phyloP scores from a whole-genome alignment of 352 stramenopile species.

The Aphanomyces stellatus region DNA sequence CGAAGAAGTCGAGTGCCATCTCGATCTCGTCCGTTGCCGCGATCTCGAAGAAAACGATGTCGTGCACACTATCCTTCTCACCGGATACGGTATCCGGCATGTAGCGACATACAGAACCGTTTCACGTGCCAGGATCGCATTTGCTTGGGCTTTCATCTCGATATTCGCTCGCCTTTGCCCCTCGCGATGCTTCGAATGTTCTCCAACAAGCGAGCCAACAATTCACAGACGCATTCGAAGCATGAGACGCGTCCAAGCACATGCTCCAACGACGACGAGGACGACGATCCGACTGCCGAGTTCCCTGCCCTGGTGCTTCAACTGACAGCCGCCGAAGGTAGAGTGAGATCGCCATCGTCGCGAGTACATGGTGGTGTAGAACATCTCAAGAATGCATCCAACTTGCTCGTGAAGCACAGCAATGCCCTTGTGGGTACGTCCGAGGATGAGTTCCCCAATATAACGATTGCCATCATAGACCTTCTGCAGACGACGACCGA shows the following conservation, averaged over 20 bases:
- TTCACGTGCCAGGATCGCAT: too few relatives aligned
- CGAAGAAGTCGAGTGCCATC: too few relatives aligned
- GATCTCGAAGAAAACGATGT: too few relatives aligned
- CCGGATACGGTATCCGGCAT: too few relatives aligned
- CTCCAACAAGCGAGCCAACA: slow-evolving; percentile 7
- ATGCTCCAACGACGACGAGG: not conserved
- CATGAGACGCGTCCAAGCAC: not conserved
- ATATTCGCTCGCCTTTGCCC: too few relatives aligned
- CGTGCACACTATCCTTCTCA: too few relatives aligned
- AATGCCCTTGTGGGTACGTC: slow-evolving; percentile 43
- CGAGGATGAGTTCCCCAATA: not conserved
- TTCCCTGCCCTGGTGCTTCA: slow-evolving; percentile 5
- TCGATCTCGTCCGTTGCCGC: too few relatives aligned
- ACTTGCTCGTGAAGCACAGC: slow-evolving; percentile 42
- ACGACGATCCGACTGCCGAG: slow-evolving; percentile 5
- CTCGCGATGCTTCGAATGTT: slow-evolving; percentile 14
- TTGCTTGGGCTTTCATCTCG: too few relatives aligned
- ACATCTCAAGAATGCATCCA: slow-evolving; percentile 31
- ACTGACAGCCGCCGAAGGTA: slow-evolving; percentile 9
- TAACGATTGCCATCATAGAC: not conserved
- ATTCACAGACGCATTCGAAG: not conserved
- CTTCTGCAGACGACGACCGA: slow-evolving; percentile 6
- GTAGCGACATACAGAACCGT: too few relatives aligned
- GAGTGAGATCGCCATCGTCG: not conserved
- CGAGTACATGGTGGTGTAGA: slow-evolving; percentile 15